Conservation (phyloP, 2,329 filamentous ascomycete species). For the Eurotiales sp. region DNA sequence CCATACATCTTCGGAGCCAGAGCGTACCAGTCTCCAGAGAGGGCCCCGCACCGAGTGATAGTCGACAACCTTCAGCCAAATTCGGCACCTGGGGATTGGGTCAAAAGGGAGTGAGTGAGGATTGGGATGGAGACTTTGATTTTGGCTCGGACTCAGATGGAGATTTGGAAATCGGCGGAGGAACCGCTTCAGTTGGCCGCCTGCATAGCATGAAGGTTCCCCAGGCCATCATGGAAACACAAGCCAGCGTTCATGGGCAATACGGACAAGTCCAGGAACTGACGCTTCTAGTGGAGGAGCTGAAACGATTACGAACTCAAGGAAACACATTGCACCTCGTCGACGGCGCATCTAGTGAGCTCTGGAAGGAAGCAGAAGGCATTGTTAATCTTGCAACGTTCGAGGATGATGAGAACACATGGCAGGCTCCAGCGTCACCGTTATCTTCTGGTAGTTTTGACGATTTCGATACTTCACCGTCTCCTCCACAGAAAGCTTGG, state of each 20-base stretch:
- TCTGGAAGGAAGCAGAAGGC: conserved; percentile 63
- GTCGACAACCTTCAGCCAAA: conserved; percentile 52
- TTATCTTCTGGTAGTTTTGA: conserved; percentile 57
- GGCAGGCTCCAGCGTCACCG: conserved; percentile 50
- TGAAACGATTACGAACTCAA: conserved; percentile 58
- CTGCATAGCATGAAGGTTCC: conserved; percentile 48
- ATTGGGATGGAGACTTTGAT: conserved; percentile 67
- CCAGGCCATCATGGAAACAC: conserved; percentile 59
- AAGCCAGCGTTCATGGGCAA: conserved; percentile 62
- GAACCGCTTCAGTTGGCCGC: conserved; percentile 22
- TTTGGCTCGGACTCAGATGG: conserved; percentile 50
- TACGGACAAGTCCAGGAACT: conserved; percentile 62
- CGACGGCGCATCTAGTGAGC: conserved; percentile 49
- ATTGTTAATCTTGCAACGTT: conserved; percentile 65
- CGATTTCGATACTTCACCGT: conserved; percentile 53
- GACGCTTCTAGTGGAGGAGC: conserved; percentile 61
- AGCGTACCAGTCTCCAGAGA: conserved; percentile 60
- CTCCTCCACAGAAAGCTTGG: conserved; percentile 26
- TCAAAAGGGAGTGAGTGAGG: conserved; percentile 62
- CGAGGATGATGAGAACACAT: conserved; percentile 55
- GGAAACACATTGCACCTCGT: conserved; percentile 53
- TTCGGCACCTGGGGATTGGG: conserved; percentile 66
- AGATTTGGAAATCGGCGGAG: conserved; percentile 17
- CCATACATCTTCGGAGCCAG: conserved; percentile 62
- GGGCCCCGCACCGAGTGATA: conserved; percentile 45